These are phyloP conservation scores for Rhodamnia rubescens DNA, from an alignment of 345 rosid species.

Conservation along the genomic window DNA sequence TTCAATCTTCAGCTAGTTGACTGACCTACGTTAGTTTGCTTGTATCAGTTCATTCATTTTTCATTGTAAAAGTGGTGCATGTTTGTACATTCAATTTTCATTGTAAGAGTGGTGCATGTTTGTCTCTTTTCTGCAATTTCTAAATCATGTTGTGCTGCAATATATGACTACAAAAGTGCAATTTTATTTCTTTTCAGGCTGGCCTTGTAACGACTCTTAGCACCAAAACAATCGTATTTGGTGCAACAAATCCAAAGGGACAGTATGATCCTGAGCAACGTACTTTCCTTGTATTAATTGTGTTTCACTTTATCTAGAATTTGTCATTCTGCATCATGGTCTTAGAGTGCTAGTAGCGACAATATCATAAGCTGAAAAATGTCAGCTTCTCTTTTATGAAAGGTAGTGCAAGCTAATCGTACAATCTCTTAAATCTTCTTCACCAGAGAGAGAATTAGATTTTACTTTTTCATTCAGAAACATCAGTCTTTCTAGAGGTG, in stretches of 20 bases:
- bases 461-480: neutral
- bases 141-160: neutral
- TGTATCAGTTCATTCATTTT: neutral
- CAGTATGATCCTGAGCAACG: constrained; percentile 93
- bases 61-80: neutral
- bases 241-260: constrained; percentile 98
- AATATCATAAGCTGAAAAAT: neutral
- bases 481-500: neutral
- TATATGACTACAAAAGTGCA: neutral
- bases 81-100: neutral
- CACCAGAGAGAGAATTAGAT: neutral
- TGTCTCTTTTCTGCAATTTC: neutral
- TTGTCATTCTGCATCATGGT: neutral
- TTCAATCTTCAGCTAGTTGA: neutral
- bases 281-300: constrained; percentile 21
- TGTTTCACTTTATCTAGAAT: neutral
- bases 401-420: neutral
- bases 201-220: constrained; percentile 92
- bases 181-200: constrained; percentile 40
- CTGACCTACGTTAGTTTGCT: neutral
- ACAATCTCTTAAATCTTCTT: neutral
- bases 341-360: neutral
- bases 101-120: neutral
- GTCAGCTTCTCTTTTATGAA: neutral
- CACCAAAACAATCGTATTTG: constrained; percentile 82